Evolutionary conservation across 257 asterid species (phyloP).

Genomic region (Perilla frutescens): DNA sequence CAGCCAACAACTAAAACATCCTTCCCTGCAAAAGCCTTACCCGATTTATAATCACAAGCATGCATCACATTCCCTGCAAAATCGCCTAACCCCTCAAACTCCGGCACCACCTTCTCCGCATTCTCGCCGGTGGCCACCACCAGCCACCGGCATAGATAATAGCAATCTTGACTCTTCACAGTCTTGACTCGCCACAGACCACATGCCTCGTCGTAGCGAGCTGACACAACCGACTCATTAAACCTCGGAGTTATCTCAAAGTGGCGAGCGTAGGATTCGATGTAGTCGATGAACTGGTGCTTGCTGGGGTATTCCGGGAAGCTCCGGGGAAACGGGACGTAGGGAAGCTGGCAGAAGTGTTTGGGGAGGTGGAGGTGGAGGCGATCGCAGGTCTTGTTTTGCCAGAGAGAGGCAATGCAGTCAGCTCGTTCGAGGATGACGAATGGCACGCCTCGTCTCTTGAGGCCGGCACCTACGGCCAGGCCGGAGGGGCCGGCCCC

Average conservation of each 20-base stretch:
- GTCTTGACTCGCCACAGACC: slow-evolving; percentile 80
- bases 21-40: slow-evolving; percentile 60
- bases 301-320: slow-evolving; percentile 81
- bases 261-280: slow-evolving; percentile 59
- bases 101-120: slow-evolving; percentile 82
- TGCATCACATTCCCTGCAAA: slow-evolving; percentile 69
- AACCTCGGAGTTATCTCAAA: slow-evolving; percentile 74
- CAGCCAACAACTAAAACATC: slow-evolving; percentile 83
- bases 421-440: slow-evolving; percentile 73
- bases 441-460: slow-evolving; percentile 79
- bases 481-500: slow-evolving; percentile 96
- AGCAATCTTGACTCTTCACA: background rate
- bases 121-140: slow-evolving; percentile 95
- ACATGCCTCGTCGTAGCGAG: slow-evolving; percentile 66
- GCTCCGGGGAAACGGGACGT: slow-evolving; percentile 64
- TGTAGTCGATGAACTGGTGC: slow-evolving; percentile 75
- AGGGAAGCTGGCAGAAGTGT: slow-evolving; percentile 80
- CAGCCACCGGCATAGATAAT: slow-evolving; percentile 83
- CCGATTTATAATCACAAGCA: slow-evolving; percentile 89
- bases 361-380: slow-evolving; percentile 88
- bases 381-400: slow-evolving; percentile 79
- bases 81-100: slow-evolving; percentile 58
- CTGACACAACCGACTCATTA: slow-evolving; percentile 63
- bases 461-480: slow-evolving; percentile 85
- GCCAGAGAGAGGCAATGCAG: slow-evolving; percentile 98